Evolutionary conservation across 768 basidiomycete genomes (phyloP).

Genomic region (Collybia sordida): DNA sequence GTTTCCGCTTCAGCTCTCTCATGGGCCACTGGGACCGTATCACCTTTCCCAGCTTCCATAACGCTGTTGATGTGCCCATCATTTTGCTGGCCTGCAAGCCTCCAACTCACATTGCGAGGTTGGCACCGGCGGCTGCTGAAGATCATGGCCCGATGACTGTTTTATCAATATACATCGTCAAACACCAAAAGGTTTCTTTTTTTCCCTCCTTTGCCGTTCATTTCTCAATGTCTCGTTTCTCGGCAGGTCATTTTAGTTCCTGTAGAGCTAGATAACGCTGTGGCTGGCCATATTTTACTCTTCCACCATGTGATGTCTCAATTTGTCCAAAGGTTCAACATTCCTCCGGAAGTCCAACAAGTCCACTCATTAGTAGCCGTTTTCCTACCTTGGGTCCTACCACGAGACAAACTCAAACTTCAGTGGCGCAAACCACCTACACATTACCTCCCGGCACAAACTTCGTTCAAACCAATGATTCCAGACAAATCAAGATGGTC

Average conservation of each 20-base stretch:
- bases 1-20: constrained; percentile 50
- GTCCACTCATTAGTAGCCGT: constrained; percentile 36
- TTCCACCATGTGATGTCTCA: constrained; percentile 38
- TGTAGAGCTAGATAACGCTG: constrained; percentile 41
- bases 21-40: constrained; percentile 42
- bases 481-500: constrained; percentile 18
- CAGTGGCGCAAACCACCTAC: constrained; percentile 22
- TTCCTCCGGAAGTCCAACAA: constrained; percentile 35
- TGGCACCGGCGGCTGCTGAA: constrained; percentile 37
- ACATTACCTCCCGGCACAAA: constrained; percentile 12
- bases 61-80: constrained; percentile 42
- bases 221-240: not conserved
- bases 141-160: constrained; percentile 41
- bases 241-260: constrained; percentile 50
- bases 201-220: constrained; percentile 4
- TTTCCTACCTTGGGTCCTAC: constrained; percentile 48
- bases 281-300: constrained; percentile 57
- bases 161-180: constrained; percentile 46
- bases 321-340: constrained; percentile 37
- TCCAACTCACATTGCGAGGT: constrained; percentile 51
- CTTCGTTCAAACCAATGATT: constrained; percentile 17
- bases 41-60: constrained; percentile 46
- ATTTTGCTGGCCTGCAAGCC: constrained; percentile 50
- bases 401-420: constrained; percentile 28
- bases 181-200: constrained; percentile 42